Evolutionary conservation across 2,329 filamentous ascomycete genomes (phyloP).

Genomic region (Cladosporium cucumerinum): DNA sequence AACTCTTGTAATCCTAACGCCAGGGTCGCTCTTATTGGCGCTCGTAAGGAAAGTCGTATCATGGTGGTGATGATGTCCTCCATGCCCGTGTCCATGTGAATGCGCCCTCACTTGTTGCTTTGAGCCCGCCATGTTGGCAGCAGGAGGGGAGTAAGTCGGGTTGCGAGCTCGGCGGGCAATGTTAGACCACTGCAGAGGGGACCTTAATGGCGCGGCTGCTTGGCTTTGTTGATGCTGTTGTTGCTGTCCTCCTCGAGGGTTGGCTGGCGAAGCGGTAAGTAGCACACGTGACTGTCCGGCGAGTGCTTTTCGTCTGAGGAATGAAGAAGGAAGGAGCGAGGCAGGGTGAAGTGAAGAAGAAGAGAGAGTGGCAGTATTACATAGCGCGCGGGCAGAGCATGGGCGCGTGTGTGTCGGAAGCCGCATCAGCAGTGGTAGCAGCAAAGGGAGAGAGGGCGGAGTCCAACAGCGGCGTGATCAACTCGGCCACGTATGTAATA

Average conservation of each 20-base stretch:
- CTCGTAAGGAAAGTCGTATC: slow-evolving; percentile 82
- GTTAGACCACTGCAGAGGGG: slow-evolving; percentile 34
- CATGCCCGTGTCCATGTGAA: slow-evolving; percentile 51
- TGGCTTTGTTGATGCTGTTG: neutral
- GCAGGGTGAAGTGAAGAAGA: neutral
- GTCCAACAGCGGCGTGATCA: neutral
- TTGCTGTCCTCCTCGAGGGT: neutral
- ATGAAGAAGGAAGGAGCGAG: neutral
- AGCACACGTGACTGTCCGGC: slow-evolving; percentile 14
- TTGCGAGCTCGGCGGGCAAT: slow-evolving; percentile 31
- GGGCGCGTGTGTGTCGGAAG: slow-evolving; percentile 12
- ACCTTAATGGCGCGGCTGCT: slow-evolving; percentile 13
- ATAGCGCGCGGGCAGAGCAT: slow-evolving; percentile 8
- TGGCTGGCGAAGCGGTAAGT: slow-evolving; percentile 8
- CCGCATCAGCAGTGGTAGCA: slow-evolving; percentile 5
- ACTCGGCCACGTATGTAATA: neutral
- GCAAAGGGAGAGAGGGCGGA: neutral
- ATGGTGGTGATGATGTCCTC: slow-evolving; percentile 67
- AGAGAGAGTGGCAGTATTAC: slow-evolving; percentile 3
- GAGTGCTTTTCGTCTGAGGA: neutral
- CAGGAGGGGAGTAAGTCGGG: neutral
- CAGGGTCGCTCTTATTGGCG: slow-evolving; percentile 82
- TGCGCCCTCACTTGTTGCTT: slow-evolving; percentile 30
- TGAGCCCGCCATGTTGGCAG: neutral
- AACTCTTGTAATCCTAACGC: slow-evolving; percentile 88